Base-by-base conservation (phyloP, 805 yeast genomes). In the Ogataea paraovalis region DNA sequence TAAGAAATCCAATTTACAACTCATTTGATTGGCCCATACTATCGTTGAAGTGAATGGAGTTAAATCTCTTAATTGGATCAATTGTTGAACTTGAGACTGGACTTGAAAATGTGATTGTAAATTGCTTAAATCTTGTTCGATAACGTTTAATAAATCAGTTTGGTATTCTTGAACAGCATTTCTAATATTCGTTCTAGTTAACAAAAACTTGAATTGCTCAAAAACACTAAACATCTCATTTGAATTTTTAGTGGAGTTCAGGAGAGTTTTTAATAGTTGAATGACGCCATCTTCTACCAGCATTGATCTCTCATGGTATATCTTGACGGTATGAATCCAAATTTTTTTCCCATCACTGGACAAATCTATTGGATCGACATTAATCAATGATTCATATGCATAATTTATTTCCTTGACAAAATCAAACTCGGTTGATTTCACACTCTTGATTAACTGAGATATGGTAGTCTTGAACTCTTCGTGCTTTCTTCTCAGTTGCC, bases 121-220 rank as follows among this genome's bases (percentile, higher is more conserved):
- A 8, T 58, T 57, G 0, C 54, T 41, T 2, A 83, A 62, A 42
- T 81, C 86, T 1, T 52, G 42, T 49, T 78, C 78, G 6, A 82
- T 75, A 25, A 74, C 70, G 3, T 62, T 64, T 2, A 83, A 60
- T 7, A 85, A 60, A 34, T 70, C 71, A 1, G 74, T 64, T 54
- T 82, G 88, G 52, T 79, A 80, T 47, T 79, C 84, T 46, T 76
- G 80, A 34, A 83, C 66, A 0, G 85, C 80, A n/a, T 72, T 72
- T 42, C 83, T 67, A 10, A 85, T 71, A 30, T 76, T 68, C 1
- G 85, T 81, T 18, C 85, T 70, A 0, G 63, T 64, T 28, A 83
- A 61, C 13, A 85, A 58, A 3, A 76, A 69, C 33, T 69, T 71
- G 55, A 75, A 81, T 34, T 65, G 65, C 10, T 76, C 73, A 46